Percentiles rank a stretch among this genome's conserved stretches.
These are phyloP conservation scores for Litsea cubeba DNA, from an alignment of 164 flowering plant genomes.

Conservation along the genomic window DNA sequence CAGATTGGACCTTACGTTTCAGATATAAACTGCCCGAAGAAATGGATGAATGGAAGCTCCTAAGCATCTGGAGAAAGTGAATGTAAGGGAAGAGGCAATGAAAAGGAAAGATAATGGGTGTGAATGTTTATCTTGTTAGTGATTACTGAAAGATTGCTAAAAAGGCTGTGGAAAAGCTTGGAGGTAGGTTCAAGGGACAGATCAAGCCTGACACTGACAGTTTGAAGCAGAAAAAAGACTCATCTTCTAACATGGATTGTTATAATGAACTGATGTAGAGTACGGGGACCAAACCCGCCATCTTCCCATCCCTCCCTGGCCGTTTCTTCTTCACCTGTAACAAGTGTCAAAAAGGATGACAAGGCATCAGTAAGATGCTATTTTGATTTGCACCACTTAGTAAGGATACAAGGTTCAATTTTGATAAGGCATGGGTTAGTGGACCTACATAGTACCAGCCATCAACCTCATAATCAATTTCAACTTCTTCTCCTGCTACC, in stretches of 20 bases:
- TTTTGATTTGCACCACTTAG: not conserved
- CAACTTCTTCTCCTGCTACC: conserved; percentile 91
- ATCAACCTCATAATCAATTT: conserved; percentile 93
- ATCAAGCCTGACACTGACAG: no score
- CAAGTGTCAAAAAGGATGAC: not conserved
- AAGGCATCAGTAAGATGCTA: not conserved
- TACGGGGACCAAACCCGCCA: conserved; percentile 96
- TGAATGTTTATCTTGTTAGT: no score
- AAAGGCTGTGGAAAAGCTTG: no score
- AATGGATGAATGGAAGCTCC: no score
- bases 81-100: no score
- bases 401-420: not conserved
- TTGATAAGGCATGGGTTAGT: not conserved
- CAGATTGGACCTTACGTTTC: no score
- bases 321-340: conserved; percentile 94
- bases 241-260: conserved; percentile 5
- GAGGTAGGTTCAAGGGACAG: no score
- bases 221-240: no score
- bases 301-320: conserved; percentile 94
- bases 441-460: conserved; percentile 96
- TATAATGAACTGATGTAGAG: conserved; percentile 78
- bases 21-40: no score
- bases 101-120: no score
- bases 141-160: no score
- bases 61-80: no score